phyloP scores from a whole-genome alignment of 106 monocot genomes.

The Phalaenopsis equestris region DNA sequence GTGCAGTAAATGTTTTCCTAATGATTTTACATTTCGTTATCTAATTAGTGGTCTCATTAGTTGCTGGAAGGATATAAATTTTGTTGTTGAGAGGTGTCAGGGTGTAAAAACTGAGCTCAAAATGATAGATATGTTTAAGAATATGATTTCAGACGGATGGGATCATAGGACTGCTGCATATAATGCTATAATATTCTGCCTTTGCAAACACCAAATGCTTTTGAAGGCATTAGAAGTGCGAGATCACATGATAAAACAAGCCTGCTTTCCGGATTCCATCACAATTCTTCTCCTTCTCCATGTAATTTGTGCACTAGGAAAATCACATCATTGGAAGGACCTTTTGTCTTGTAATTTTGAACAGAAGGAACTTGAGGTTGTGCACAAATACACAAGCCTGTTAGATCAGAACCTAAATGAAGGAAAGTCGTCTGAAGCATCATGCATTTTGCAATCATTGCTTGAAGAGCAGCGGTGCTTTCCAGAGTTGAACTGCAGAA shows the following conservation, averaged over 20 bases:
- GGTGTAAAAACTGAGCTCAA: not conserved
- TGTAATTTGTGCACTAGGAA: constrained; percentile 65
- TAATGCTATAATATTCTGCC: constrained; percentile 64
- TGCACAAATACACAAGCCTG: constrained; percentile 35
- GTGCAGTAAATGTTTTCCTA: constrained; percentile 47
- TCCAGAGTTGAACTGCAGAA: not conserved
- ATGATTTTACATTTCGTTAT: constrained; percentile 68
- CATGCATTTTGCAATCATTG: constrained; percentile 39
- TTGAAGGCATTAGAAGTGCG: constrained; percentile 48
- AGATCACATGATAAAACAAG: constrained; percentile 57
- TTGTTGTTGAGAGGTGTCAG: not conserved
- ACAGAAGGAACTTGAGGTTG: constrained; percentile 38
- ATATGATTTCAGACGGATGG: constrained; percentile 59
- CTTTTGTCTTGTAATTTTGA: constrained; percentile 40
- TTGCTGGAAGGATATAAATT: constrained; percentile 6
- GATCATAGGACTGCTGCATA: constrained; percentile 55
- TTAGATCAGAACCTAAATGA: constrained; percentile 30
- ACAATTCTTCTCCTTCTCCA: constrained; percentile 60
- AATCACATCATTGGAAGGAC: constrained; percentile 39
- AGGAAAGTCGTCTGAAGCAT: constrained; percentile 37
- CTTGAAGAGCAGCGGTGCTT: constrained; percentile 14
- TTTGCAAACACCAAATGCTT: constrained; percentile 81
- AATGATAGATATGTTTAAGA: constrained; percentile 41
- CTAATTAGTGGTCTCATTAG: constrained; percentile 57
- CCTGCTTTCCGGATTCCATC: constrained; percentile 37